These are phyloP conservation scores for Sphaerulina musiva DNA, from an alignment of 2,329 filamentous ascomycete species.

Conservation along the genomic window DNA sequence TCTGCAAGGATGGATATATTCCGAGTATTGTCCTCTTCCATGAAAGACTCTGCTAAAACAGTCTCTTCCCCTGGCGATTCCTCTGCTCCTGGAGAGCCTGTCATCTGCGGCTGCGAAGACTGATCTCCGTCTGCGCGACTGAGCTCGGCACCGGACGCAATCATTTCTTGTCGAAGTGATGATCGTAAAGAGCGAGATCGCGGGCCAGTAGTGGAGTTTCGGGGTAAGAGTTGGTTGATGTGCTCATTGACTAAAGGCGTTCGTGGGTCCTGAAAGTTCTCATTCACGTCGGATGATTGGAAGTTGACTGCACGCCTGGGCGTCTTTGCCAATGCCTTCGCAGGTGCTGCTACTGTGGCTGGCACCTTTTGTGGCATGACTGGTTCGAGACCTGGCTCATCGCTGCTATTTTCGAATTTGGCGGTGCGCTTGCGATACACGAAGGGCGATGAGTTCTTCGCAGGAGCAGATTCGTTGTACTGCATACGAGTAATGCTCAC, in stretches of 20 bases:
- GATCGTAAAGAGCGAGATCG: constrained; percentile 19
- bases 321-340: constrained; percentile 6
- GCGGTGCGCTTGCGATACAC: constrained; percentile 25
- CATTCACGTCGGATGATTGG: constrained; percentile 3
- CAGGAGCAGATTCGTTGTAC: constrained; percentile 11
- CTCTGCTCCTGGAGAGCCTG: not conserved
- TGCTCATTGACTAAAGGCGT: constrained; percentile 20
- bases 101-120: constrained; percentile 16
- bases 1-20: not conserved
- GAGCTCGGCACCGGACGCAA: constrained; percentile 24
- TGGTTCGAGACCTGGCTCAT: constrained; percentile 1
- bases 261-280: not conserved
- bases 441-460: constrained; percentile 24
- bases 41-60: not conserved
- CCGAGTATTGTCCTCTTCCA: not conserved
- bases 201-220: not conserved
- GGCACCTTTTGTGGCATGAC: not conserved
- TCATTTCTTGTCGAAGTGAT: constrained; percentile 24
- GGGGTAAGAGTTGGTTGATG: constrained; percentile 17
- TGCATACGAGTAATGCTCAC: constrained; percentile 4
- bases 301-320: constrained; percentile 2
- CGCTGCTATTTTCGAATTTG: constrained; percentile 6
- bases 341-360: not conserved
- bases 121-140: constrained; percentile 10
- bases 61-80: not conserved